Conservation (phyloP, 2,329 filamentous ascomycete species). For the Fusarium vanettenii region DNA sequence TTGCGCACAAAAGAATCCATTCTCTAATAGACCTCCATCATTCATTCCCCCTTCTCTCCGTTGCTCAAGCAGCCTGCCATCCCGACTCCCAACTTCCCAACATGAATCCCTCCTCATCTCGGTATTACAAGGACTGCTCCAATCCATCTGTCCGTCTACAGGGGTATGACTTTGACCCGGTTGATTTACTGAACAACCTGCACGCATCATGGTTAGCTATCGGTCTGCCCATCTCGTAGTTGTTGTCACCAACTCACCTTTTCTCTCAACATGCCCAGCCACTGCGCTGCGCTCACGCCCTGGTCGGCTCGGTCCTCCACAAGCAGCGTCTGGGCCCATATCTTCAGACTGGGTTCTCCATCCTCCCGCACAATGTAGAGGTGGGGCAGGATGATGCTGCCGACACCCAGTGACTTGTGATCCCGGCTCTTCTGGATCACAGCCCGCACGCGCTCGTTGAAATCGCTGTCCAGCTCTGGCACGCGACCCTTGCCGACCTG, state of each 20-base stretch:
- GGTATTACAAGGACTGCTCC: conserved; percentile 39
- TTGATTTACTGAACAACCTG: conserved; percentile 51
- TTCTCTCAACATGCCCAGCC: conserved; percentile 90
- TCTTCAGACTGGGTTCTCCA: conserved; percentile 91
- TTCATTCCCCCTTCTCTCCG: conserved; percentile 29
- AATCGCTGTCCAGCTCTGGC: conserved; percentile 92
- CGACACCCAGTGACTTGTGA: conserved; percentile 85
- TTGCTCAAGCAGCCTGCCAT: conserved; percentile 31
- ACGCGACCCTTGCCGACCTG: conserved; percentile 91
- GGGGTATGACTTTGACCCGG: conserved; percentile 22
- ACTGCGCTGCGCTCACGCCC: conserved; percentile 91
- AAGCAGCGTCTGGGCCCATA: conserved; percentile 96
- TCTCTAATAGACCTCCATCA: conserved; percentile 43
- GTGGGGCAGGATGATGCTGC: conserved; percentile 92
- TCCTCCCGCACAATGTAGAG: conserved; percentile 95
- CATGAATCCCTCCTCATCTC: conserved; percentile 35
- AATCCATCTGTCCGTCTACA: conserved; percentile 31
- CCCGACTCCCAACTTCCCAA: conserved; percentile 37
- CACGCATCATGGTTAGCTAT: conserved; percentile 25
- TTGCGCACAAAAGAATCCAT: conserved; percentile 34
- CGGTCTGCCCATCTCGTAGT: background rate
- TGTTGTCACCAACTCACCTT: conserved; percentile 72
- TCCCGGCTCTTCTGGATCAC: conserved; percentile 94
- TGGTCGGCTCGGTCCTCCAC: conserved; percentile 97
- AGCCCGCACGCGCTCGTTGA: conserved; percentile 92